Conservation (phyloP, 2,329 filamentous ascomycete species). For the Exserohilum turcica region DNA sequence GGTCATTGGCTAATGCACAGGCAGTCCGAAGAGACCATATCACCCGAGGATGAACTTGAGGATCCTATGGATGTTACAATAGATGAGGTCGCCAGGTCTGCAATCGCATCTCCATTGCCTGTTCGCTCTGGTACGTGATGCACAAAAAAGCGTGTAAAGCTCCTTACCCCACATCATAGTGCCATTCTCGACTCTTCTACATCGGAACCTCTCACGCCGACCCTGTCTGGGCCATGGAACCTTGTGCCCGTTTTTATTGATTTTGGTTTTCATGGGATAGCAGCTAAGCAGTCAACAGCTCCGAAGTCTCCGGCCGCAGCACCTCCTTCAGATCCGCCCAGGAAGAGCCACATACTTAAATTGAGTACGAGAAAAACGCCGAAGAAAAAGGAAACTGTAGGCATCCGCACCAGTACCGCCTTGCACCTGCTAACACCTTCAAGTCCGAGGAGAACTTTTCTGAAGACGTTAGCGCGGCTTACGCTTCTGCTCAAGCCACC, state of each 20-base stretch:
- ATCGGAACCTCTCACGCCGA: neutral
- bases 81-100: constrained; percentile 18
- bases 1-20: constrained; percentile 5
- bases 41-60: constrained; percentile 38
- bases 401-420: constrained; percentile 2
- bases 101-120: constrained; percentile 28
- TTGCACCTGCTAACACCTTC: constrained; percentile 8
- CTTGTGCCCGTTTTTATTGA: neutral
- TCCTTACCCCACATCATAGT: constrained; percentile 3
- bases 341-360: constrained; percentile 30
- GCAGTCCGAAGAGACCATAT: constrained; percentile 38
- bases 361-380: constrained; percentile 26
- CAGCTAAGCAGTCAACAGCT: constrained; percentile 16
- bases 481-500: constrained; percentile 10
- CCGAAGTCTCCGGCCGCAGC: constrained; percentile 12
- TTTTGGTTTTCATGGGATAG: constrained; percentile 1
- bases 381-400: constrained; percentile 33
- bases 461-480: constrained; percentile 11
- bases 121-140: constrained; percentile 36
- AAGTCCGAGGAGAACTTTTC: constrained; percentile 29
- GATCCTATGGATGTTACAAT: constrained; percentile 26
- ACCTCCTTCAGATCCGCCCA: constrained; percentile 21
- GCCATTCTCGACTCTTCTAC: neutral
- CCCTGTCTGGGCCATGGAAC: neutral
- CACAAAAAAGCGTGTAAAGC: constrained; percentile 6